phyloP scores from a whole-genome alignment of 257 asterid species.

The Petrea volubilis region DNA sequence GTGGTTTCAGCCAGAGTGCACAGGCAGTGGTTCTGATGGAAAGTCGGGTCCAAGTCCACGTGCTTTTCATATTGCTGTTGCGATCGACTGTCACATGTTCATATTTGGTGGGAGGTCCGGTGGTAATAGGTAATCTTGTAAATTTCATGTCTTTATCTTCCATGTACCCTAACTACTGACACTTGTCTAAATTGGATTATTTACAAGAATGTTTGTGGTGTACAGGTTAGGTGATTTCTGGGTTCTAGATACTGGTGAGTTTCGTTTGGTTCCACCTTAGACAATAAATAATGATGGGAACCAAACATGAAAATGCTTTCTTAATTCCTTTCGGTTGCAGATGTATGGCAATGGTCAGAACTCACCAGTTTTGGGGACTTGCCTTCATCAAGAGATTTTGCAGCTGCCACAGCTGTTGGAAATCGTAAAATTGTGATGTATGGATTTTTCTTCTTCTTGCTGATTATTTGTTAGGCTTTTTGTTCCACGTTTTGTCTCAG shows the following conservation, averaged over 20 bases:
- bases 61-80: constrained; percentile 87
- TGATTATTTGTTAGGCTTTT: constrained; percentile 19
- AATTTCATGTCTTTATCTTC: constrained; percentile 15
- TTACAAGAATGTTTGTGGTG: constrained; percentile 24
- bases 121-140: constrained; percentile 59
- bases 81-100: constrained; percentile 95
- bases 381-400: constrained; percentile 95
- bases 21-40: constrained; percentile 80
- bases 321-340: constrained; percentile 40
- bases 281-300: neutral
- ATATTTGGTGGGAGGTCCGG: constrained; percentile 96
- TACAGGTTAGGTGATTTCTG: constrained; percentile 97
- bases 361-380: constrained; percentile 96
- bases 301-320: constrained; percentile 18
- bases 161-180: neutral
- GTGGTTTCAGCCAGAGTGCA: constrained; percentile 94
- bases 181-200: constrained; percentile 18
- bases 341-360: constrained; percentile 99
- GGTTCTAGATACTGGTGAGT: constrained; percentile 98
- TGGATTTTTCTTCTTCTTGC: constrained; percentile 21
- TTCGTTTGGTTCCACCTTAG: constrained; percentile 16
- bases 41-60: constrained; percentile 79
- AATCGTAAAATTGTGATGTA: constrained; percentile 91
- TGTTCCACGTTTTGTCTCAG: constrained; percentile 21
- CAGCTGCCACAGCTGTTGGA: constrained; percentile 95